Base-by-base conservation (phyloP, 2,329 filamentous ascomycete species). In the Colletotrichum truncatum region DNA sequence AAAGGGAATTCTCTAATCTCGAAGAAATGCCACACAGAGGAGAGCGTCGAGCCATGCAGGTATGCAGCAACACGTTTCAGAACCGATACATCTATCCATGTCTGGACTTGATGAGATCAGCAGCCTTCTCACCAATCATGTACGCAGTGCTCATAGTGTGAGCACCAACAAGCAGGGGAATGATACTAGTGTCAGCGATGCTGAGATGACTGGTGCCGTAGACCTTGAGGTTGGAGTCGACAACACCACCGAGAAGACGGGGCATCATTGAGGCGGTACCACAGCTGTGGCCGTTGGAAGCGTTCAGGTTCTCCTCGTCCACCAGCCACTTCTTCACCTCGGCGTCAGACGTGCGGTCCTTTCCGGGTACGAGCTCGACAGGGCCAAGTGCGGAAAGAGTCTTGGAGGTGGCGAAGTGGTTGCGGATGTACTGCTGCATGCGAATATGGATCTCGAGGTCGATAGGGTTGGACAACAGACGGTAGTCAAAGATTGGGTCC, bases 381-480 rank as follows among this genome's bases (percentile, higher is more conserved):
- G 77, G 75, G 9, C 67, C 70, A 26, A 78, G 74, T 67, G 67
- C 70, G 32, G 76, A 70, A 12, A 71, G 70, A 66, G 80, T 75
- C 3, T 72, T 69, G 2, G 75, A 74, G 39, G 76, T 72, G 25
- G 70, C 32, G 54, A 73, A 74, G 60, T 72, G 70, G 5, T 65
- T 74, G 0, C 78, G 75, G 16, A 78, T 76, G 66, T 78, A 79
- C 25, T 77, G 77, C 4, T 79, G 69, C 6, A 80, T 75, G 36
- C 74, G 72, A 23, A 72, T 74, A 48, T 85, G 81, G 18, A 79
- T 80, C 68, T 82, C 82, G 34, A 84, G 72, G 67, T 89, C 87
- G 43, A 86, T 77, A 9, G 85, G 83, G 68, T 86, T 78, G 23
- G 78, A 81, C 64, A 78, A 70, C 12, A 74, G 70, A 46, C 76